These are phyloP conservation scores for Cerioporus squamosus DNA, from an alignment of 1,284 basidiomycete species.

Conservation along the genomic window DNA sequence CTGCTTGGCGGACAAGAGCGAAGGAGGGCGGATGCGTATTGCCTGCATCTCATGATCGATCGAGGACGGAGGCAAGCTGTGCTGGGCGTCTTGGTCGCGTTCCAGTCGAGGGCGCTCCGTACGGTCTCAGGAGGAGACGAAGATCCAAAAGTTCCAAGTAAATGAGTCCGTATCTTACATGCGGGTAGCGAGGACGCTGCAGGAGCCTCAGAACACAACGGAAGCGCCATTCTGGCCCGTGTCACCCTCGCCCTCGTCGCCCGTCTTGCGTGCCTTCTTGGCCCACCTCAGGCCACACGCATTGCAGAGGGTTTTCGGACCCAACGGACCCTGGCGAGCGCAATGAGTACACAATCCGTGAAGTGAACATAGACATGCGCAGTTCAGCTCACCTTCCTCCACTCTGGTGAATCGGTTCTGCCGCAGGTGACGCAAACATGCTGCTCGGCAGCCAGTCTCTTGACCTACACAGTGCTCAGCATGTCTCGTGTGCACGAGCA, in stretches of 20 bases:
- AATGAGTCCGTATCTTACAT: background rate
- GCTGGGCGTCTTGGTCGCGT: background rate
- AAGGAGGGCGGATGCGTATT: background rate
- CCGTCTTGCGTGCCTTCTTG: constrained; percentile 57
- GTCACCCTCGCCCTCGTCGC: constrained; percentile 15
- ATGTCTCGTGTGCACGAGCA: background rate
- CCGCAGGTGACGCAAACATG: constrained; percentile 82
- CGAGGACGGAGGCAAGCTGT: constrained; percentile 8
- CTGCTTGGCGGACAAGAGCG: background rate
- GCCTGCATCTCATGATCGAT: constrained; percentile 6
- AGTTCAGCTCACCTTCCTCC: constrained; percentile 67
- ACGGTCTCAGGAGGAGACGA: background rate
- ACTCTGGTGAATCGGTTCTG: constrained; percentile 81
- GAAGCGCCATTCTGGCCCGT: constrained; percentile 1
- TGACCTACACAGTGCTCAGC: constrained; percentile 26
- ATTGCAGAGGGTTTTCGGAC: constrained; percentile 88
- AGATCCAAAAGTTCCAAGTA: no score
- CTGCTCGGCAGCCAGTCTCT: constrained; percentile 51
- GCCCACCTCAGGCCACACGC: constrained; percentile 88
- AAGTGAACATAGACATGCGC: constrained; percentile 19
- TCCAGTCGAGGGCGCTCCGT: background rate
- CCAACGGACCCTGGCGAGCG: constrained; percentile 67
- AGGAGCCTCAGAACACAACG: constrained; percentile 7
- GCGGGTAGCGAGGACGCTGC: background rate
- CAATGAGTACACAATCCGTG: constrained; percentile 17